Evolutionary conservation across 2,329 filamentous ascomycete genomes (phyloP), one percentile per base, ranked within the genome.

Genomic region (Gnomoniopsis smithogilvyi): DNA sequence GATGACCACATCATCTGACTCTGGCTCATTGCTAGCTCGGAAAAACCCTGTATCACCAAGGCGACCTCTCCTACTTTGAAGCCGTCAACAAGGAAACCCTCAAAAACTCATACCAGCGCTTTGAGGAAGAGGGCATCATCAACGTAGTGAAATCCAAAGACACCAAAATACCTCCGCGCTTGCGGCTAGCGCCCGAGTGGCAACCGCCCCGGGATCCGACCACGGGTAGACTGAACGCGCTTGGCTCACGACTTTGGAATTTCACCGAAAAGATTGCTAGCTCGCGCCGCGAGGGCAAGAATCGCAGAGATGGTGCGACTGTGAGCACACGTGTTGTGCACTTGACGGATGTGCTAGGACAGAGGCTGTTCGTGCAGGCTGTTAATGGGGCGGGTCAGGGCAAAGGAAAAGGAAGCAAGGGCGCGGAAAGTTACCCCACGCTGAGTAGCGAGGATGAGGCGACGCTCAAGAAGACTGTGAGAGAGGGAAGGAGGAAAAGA

Each of bases 31-130:
- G 67, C 43, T 66, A 94, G 84, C 85, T 97, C 33, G 95, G 95
- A 56, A 98, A 99, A 75, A 98, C 95, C 0, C 81, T 99, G 1
- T 99, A 97, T 70, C 94, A 99, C 71, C 94, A 99, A 76, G 95
- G 95, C 58, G 95, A 99, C 68, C 84, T 99, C 11, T 93, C 89
- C 33, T 99, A 99, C 75, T 98, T 97, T 66, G 95, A 99, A 75
- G 93, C 95, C 2, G 94, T 99, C 64, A 99, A 99, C 79, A 97
- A 97, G 68, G 94, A 99, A 73, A 96, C 93, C 0, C 83, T 99
- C 58, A 96, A 95, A 70, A 99, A 99, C 73, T 89, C 93, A 0
- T 97, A 94, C 73, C 81, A 85, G 41, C 86, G 92, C 17, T 96
- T 96, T 68, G 87, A 93, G 66, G 92, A 97, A 68, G 94, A 98